Conservation (phyloP, 495 filamentous ascomycete genomes). For the Polyplosphaeria fusca region DNA sequence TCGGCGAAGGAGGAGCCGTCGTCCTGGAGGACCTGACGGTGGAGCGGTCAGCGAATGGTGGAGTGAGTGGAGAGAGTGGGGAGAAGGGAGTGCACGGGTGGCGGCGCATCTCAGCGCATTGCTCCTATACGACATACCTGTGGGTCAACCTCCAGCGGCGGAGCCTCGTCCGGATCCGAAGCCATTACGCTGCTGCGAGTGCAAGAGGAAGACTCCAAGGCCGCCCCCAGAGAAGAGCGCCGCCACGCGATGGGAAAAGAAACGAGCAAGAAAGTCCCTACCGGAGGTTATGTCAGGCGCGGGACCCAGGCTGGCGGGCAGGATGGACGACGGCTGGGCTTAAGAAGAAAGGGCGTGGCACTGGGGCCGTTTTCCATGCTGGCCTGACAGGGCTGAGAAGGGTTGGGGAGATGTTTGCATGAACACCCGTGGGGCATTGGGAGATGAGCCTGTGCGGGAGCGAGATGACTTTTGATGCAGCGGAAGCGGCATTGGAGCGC, state of each 20-base stretch:
- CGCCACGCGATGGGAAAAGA: too few species aligned
- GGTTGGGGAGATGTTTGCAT: neutral
- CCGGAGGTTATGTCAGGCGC: neutral
- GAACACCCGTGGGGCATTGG: neutral
- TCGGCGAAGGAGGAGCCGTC: conserved; percentile 21
- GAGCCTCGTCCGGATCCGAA: neutral
- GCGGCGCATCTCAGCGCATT: neutral
- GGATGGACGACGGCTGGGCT: neutral
- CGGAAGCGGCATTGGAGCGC: too few species aligned
- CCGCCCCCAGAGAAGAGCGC: too few species aligned
- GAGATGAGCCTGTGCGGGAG: conserved; percentile 1
- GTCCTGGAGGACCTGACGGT: conserved; percentile 9
- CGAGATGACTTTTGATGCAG: conserved; percentile 3
- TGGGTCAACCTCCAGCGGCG: neutral
- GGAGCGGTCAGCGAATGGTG: conserved; percentile 5
- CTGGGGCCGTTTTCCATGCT: neutral
- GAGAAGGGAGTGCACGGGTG: neutral
- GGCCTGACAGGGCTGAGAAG: neutral
- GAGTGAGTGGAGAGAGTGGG: neutral
- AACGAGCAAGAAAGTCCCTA: neutral
- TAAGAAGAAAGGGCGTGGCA: neutral
- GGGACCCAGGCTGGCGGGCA: neutral
- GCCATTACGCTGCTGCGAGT: neutral
- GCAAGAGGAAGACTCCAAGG: neutral
- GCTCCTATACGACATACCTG: neutral